phyloP scores from a whole-genome alignment of 2,329 filamentous ascomycete species.

The Verticillium nonalfalfae region DNA sequence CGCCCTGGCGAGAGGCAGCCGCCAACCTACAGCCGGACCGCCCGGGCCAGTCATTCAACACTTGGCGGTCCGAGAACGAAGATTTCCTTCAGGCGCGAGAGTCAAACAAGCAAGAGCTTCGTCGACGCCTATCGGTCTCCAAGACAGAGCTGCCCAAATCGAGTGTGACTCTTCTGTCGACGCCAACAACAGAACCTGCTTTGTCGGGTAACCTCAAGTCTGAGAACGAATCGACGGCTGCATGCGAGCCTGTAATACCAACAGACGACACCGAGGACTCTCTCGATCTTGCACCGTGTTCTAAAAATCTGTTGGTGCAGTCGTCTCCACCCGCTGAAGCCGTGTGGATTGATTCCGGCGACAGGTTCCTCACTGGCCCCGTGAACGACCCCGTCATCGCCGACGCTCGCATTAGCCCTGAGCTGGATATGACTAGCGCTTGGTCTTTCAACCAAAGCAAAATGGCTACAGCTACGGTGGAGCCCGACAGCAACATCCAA shows the following conservation, averaged over 20 bases:
- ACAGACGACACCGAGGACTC: neutral
- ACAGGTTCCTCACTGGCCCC: constrained; percentile 6
- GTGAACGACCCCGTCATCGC: constrained; percentile 1
- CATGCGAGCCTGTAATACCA: neutral
- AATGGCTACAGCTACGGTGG: neutral
- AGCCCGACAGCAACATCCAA: neutral
- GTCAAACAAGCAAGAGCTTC: constrained; percentile 20
- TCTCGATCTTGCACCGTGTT: neutral
- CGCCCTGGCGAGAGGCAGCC: neutral
- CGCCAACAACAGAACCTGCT: neutral
- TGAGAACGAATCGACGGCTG: neutral
- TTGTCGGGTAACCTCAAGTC: neutral
- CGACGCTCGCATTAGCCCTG: constrained; percentile 3
- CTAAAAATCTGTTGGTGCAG: neutral
- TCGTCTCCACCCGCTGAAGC: neutral
- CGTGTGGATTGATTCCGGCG: neutral
- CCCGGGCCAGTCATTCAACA: neutral
- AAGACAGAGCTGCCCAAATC: neutral
- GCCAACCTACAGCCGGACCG: neutral
- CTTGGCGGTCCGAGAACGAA: neutral
- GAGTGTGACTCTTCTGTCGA: neutral
- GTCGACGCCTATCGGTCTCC: neutral
- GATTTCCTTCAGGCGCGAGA: constrained; percentile 34
- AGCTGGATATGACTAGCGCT: constrained; percentile 11
- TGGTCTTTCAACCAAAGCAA: constrained; percentile 11